Percentiles rank a stretch among this genome's conserved stretches.
Conservation (phyloP, 805 yeast genomes). For the Ogataea paradorogensis region DNA sequence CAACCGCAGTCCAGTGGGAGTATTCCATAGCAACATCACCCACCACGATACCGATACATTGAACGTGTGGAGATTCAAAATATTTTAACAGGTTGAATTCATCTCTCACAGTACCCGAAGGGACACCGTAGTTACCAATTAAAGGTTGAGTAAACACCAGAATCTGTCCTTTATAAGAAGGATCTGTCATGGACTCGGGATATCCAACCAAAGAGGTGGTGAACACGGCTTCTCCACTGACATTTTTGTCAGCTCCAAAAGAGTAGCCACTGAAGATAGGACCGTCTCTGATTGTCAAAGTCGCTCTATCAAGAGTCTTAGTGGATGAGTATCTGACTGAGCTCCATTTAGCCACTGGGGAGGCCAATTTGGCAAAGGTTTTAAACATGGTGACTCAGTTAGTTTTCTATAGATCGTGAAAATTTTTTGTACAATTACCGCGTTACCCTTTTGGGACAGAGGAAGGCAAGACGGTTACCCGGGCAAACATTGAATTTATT, state of each 20-base stretch:
- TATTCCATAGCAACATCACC: constrained; percentile 93
- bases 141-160: constrained; percentile 95
- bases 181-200: constrained; percentile 99
- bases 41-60: constrained; percentile 94
- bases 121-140: constrained; percentile 98
- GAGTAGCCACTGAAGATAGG: constrained; percentile 92
- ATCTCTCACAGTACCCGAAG: constrained; percentile 77
- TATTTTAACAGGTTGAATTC: constrained; percentile 81
- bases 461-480: constrained; percentile 8
- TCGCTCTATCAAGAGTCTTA: constrained; percentile 67
- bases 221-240: constrained; percentile 97
- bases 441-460: constrained; percentile 22
- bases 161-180: constrained; percentile 96
- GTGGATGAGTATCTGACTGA: constrained; percentile 28
- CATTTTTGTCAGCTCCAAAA: constrained; percentile 90
- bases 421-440: constrained; percentile 22
- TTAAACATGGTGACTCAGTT: constrained; percentile 9
- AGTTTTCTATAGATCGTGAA: constrained; percentile 14
- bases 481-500: constrained; percentile 9
- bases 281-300: constrained; percentile 86
- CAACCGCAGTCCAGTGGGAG: constrained; percentile 99
- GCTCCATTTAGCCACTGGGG: constrained; percentile 10
- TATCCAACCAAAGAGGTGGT: constrained; percentile 97
- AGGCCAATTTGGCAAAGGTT: constrained; percentile 6
- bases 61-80: constrained; percentile 87